phyloP scores from a whole-genome alignment of 1,284 basidiomycete species.

The Tylopilus sp. region DNA sequence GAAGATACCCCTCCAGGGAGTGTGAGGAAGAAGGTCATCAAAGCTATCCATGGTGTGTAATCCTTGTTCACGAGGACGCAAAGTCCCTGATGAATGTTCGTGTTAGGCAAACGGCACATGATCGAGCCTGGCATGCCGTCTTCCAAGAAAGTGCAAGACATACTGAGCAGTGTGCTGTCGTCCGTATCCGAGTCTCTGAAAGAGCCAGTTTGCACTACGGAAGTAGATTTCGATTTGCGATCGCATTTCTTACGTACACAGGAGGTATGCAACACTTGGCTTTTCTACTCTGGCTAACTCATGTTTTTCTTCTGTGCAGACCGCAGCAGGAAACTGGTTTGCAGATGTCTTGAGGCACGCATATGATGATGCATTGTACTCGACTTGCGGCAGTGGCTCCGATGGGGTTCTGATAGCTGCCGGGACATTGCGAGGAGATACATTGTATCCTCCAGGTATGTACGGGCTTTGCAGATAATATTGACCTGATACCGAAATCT shows the following conservation, averaged over 20 bases:
- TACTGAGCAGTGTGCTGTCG: slow-evolving; percentile 77
- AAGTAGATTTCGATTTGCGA: slow-evolving; percentile 80
- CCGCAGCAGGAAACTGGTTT: slow-evolving; percentile 89
- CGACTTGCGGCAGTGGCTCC: slow-evolving; percentile 71
- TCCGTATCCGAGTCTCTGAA: slow-evolving; percentile 79
- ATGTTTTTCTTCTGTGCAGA: slow-evolving; percentile 55
- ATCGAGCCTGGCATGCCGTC: slow-evolving; percentile 72
- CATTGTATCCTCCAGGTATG: slow-evolving; percentile 83
- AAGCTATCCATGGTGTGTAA: slow-evolving; percentile 65
- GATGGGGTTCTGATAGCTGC: slow-evolving; percentile 88
- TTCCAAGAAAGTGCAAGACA: slow-evolving; percentile 65
- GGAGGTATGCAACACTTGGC: slow-evolving; percentile 58
- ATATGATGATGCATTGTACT: slow-evolving; percentile 83
- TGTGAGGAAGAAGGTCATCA: slow-evolving; percentile 76
- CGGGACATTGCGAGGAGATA: slow-evolving; percentile 91
- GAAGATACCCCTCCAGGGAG: slow-evolving; percentile 70
- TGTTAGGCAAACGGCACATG: slow-evolving; percentile 71
- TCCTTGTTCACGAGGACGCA: neutral
- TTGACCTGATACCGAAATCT: neutral
- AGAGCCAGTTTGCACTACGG: slow-evolving; percentile 78
- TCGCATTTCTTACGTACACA: slow-evolving; percentile 79
- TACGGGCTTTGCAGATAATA: slow-evolving; percentile 8
- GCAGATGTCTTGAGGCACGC: slow-evolving; percentile 89
- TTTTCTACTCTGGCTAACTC: neutral
- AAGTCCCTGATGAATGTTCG: neutral